Evolutionary conservation across 495 filamentous ascomycete species (phyloP).

Genomic region (Penicilliopsis zonata): DNA sequence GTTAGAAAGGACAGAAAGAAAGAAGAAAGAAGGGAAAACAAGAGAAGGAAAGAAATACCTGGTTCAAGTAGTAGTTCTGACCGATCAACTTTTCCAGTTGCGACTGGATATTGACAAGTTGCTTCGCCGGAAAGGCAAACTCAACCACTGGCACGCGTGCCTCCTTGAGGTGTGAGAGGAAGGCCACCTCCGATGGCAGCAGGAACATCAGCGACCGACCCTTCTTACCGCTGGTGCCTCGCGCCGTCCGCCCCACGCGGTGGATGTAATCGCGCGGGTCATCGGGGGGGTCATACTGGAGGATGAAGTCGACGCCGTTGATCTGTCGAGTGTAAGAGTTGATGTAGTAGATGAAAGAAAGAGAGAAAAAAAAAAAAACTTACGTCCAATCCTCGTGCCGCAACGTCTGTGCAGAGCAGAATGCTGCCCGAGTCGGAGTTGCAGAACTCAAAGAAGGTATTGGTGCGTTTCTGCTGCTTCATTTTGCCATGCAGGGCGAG

Average conservation of each 20-base stretch:
- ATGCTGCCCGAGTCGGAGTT: conserved; percentile 82
- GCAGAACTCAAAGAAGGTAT: conserved; percentile 97
- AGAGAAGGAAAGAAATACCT: conserved; percentile 33
- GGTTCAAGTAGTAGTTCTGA: conserved; percentile 94
- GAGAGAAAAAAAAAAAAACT: conserved; percentile 10
- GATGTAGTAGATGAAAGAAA: not conserved
- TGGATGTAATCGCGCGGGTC: conserved; percentile 92
- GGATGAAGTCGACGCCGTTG: conserved; percentile 86
- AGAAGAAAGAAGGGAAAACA: not conserved
- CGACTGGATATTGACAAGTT: conserved; percentile 88
- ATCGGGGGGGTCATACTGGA: conserved; percentile 91
- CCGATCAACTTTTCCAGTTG: conserved; percentile 87
- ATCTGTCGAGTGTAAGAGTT: conserved; percentile 38
- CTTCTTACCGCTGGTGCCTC: conserved; percentile 74
- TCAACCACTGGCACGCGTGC: conserved; percentile 89
- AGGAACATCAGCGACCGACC: conserved; percentile 82
- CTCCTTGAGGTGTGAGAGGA: conserved; percentile 83
- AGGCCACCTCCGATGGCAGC: conserved; percentile 84
- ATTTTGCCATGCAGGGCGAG: conserved; percentile 71
- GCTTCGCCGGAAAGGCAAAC: conserved; percentile 86
- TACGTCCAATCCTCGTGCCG: conserved; percentile 83
- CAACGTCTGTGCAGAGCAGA: conserved; percentile 95
- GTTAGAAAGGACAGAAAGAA: conserved; percentile 7
- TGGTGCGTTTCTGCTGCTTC: conserved; percentile 94
- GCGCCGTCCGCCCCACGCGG: conserved; percentile 87